Evolutionary conservation across 208 protist species (phyloP), one percentile per base, ranked within the genome.

Genomic region (Tritrichomonas musculus): DNA sequence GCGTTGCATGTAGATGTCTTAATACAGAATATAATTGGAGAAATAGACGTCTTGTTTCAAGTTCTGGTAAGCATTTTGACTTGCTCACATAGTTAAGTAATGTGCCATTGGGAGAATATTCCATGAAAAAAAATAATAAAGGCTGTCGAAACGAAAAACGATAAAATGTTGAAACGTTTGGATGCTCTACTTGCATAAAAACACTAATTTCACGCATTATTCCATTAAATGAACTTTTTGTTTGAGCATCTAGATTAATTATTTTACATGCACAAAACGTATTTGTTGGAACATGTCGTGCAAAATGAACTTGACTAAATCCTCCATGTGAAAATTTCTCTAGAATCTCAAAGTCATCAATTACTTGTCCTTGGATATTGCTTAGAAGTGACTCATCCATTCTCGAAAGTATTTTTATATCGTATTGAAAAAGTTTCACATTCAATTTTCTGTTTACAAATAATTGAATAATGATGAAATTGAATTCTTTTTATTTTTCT

Each of bases 121-220:
- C 47, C 41, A 88, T 53, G 27, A 88, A 88, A 57, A 88, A 88
- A 39, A 88, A 14, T 5, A 88, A 39, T 20, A 57, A 57, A 33
- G 44, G 33, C 22, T 39, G 47, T 20, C 33, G 17, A 53, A 39
- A 49, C 27, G 77, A 88, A 57, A 88, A 88, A 22, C 77, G 41
- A 57, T 39, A 88, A 53, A 88, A 57, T 57, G 44, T 88, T 53
- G 47, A 44, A 57, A 88, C 17, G 30, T 88, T 44, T 27, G 77
- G 77, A 88, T 88, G 77, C 0, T 27, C 47, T 0, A 88, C 77
- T 11, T 88, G 41, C 77, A 88, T 88, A 20, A 57, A 88, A 88
- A 88, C 77, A 30, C 77, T 88, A 17, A 88, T 88, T 88, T 88
- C 77, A 20, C 77, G 77, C 41, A 88, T 88, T 33, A 88, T 57